Conservation (phyloP, 202 grass and related monocot species). For the Setaria viridis region DNA sequence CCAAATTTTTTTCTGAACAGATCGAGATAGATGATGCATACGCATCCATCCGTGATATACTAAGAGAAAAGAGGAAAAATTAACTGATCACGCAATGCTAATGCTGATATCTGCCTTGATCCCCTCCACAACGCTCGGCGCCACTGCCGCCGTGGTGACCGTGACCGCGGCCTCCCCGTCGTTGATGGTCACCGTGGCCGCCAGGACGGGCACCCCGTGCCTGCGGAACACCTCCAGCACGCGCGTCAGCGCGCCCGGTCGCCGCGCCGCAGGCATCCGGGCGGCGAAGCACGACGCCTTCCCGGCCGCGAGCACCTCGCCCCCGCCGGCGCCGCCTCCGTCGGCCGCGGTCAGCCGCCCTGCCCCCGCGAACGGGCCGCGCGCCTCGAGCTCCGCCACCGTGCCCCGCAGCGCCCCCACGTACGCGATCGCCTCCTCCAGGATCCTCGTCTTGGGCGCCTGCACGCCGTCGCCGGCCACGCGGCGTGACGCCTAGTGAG, state of each 20-base stretch:
- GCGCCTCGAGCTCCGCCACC: not conserved
- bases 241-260: constrained; percentile 3
- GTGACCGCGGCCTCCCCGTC: constrained; percentile 7
- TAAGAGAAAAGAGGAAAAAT: too few relatives aligned
- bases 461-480: not conserved
- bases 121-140: not conserved
- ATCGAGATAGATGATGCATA: too few relatives aligned
- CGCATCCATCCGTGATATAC: too few relatives aligned
- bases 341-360: too few relatives aligned
- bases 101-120: constrained; percentile 46
- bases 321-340: not conserved
- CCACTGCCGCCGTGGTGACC: constrained; percentile 27
- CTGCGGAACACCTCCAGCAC: constrained; percentile 38
- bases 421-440: constrained; percentile 34
- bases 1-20: too few relatives aligned
- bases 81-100: too few relatives aligned
- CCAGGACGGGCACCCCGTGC: constrained; percentile 29
- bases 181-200: constrained; percentile 6
- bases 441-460: not conserved
- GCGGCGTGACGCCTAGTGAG: not conserved
- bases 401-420: constrained; percentile 7
- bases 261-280: not conserved
- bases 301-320: not conserved
- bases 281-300: not conserved
- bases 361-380: too few relatives aligned